Evolutionary conservation across 495 filamentous ascomycete species (phyloP), one percentile per base, ranked within the genome.

Genomic region (Geoglossum glabrum): DNA sequence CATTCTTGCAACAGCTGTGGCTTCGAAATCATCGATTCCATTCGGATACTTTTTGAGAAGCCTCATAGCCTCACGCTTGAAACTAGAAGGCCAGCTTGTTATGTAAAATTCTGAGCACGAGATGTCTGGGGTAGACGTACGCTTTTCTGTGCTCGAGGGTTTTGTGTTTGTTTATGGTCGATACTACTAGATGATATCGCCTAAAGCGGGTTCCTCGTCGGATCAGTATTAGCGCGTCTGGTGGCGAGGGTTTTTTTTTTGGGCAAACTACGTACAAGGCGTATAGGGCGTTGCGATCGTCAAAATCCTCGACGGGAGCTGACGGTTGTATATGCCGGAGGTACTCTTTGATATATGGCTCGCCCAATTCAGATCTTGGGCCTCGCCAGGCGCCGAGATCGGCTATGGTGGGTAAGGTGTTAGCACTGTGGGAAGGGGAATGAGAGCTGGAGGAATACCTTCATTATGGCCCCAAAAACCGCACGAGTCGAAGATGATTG

Each of bases 401-500:
- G 40, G 55, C 57, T 59, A 15, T 40, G 3, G 36, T 40, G 11
- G 17, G 11, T 15, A 5, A 40, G 36, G 17, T 15, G 11, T 40
- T 2, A 40, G 36, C 36, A 8, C 17, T 7, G 36, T 3, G 2
- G 10, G 13, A 19, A 54, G 28, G 25, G 0, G 36, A 15, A 28
- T 5, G 28, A 43, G 55, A 34, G 25, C 38, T 31, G 28, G 55
- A 43, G 17, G 25, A 31, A 15, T 13, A 57, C 55, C 28, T 21
- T 57, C 55, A 23, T 57, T 57, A 30, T 57, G 55, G 15, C 27
- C 55, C 13, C 36, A 57, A 57, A 57, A 57, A 25, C 10, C 9
- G n/a, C 50, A 54, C 6, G 63, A 55, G 54, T 63, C 61, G 34
- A 64, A 64, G 36, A 64, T 52, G 21, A 64, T 54, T 33, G 63